phyloP scores from a whole-genome alignment of 2,329 filamentous ascomycete genomes.

The Tolypocladium ophioglossoides region DNA sequence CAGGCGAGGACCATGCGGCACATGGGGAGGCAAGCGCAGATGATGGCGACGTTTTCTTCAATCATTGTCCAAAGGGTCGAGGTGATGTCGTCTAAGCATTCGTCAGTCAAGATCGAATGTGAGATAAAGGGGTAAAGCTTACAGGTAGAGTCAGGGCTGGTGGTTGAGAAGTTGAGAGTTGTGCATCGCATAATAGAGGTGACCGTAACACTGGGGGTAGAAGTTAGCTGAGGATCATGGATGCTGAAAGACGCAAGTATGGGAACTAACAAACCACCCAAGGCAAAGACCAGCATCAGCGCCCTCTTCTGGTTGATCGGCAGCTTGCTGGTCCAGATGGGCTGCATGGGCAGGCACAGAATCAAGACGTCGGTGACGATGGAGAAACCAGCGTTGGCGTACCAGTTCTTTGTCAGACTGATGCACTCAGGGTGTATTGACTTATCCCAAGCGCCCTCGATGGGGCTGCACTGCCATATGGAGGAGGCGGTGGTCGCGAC shows the following conservation, averaged over 20 bases:
- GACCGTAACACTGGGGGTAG: constrained; percentile 20
- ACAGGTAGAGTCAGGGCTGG: constrained; percentile 26
- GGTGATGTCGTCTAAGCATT: constrained; percentile 17
- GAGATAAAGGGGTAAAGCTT: constrained; percentile 1
- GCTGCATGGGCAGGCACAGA: constrained; percentile 33
- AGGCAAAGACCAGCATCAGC: constrained; percentile 29
- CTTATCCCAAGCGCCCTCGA: constrained; percentile 35
- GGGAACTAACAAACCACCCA: constrained; percentile 30
- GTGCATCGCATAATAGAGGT: constrained; percentile 31
- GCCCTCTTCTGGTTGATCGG: constrained; percentile 27
- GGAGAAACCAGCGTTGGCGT: constrained; percentile 36
- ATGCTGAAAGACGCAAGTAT: not conserved
- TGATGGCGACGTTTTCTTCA: constrained; percentile 27
- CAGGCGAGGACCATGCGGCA: constrained; percentile 26
- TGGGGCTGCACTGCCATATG: constrained; percentile 39
- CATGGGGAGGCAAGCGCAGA: constrained; percentile 28
- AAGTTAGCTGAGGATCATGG: not conserved
- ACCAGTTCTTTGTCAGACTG: constrained; percentile 34
- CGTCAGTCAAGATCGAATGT: not conserved
- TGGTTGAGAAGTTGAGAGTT: constrained; percentile 27
- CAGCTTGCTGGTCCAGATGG: constrained; percentile 34
- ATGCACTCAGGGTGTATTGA: constrained; percentile 31
- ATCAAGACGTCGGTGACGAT: constrained; percentile 36
- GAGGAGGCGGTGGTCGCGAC: constrained; percentile 32
- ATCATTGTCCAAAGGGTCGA: constrained; percentile 29